Evolutionary conservation across 257 asterid genomes (phyloP).

Genomic region (Nicotiana knightiana): DNA sequence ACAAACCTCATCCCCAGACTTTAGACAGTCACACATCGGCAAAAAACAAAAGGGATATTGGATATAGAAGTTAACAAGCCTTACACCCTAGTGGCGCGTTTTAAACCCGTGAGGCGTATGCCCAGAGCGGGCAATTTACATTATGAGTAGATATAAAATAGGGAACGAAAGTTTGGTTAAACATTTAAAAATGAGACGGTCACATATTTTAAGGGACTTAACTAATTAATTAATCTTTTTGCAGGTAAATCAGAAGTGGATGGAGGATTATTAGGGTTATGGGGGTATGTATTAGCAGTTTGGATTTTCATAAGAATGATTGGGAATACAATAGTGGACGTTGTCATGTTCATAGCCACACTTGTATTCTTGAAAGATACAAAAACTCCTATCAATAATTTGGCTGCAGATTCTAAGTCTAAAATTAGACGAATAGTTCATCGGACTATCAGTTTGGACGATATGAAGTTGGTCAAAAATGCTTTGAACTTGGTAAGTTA

Average conservation of each 20-base stretch:
- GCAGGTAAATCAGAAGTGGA: neutral
- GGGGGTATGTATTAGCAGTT: neutral
- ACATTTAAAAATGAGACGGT: neutral
- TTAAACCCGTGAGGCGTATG: too few relatives aligned
- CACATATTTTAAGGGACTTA: too few relatives aligned
- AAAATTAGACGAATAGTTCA: slow-evolving; percentile 16
- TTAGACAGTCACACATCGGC: too few relatives aligned
- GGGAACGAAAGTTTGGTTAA: too few relatives aligned
- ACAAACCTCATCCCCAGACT: too few relatives aligned
- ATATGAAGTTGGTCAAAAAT: slow-evolving; percentile 20
- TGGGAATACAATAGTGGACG: slow-evolving; percentile 18
- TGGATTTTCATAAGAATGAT: slow-evolving; percentile 16
- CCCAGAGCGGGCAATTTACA: too few relatives aligned
- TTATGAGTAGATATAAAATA: too few relatives aligned
- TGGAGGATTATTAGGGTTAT: neutral
- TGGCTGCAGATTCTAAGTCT: neutral
- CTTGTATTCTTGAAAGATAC: slow-evolving; percentile 27
- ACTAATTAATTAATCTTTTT: too few relatives aligned
- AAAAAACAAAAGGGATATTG: too few relatives aligned
- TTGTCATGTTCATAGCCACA: slow-evolving; percentile 21
- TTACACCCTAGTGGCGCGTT: too few relatives aligned
- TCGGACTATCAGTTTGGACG: slow-evolving; percentile 17
- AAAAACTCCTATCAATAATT: slow-evolving; percentile 15
- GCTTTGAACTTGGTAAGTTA: slow-evolving; percentile 14
- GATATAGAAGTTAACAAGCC: too few relatives aligned